Evolutionary conservation across 371 early-diverging fungal genomes (phyloP).

Genomic region (Rhizopus microsporus): DNA sequence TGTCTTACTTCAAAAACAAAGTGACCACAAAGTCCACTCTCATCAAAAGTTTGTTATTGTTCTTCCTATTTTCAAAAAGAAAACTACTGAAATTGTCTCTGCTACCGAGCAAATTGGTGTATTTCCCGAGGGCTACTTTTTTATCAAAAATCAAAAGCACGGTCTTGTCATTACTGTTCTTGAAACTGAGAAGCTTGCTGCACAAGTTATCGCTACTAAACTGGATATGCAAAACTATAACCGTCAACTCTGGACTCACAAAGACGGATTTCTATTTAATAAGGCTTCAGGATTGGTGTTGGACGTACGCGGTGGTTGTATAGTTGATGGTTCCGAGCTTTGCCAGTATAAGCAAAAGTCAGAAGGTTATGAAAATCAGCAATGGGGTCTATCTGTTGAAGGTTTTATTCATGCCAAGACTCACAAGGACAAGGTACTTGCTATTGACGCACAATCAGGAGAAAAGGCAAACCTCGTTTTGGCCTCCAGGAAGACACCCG

Average conservation of each 20-base stretch:
- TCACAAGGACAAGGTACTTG: constrained; percentile 28
- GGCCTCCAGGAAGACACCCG: constrained; percentile 28
- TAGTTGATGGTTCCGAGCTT: constrained; percentile 31
- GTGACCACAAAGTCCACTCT: constrained; percentile 19
- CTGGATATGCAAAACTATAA: constrained; percentile 45
- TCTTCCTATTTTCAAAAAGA: constrained; percentile 41
- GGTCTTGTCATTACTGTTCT: constrained; percentile 49
- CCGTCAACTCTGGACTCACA: constrained; percentile 59
- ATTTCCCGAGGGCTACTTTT: constrained; percentile 64
- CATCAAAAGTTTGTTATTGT: constrained; percentile 38
- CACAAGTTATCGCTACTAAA: constrained; percentile 43
- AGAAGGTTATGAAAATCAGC: constrained; percentile 37
- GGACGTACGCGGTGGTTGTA: constrained; percentile 59
- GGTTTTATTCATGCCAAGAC: constrained; percentile 39
- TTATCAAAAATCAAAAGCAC: constrained; percentile 57
- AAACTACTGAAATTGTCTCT: constrained; percentile 17
- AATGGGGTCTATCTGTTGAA: constrained; percentile 46
- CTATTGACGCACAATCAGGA: constrained; percentile 11
- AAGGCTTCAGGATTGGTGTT: constrained; percentile 58
- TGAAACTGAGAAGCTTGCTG: constrained; percentile 27
- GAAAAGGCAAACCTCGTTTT: constrained; percentile 17
- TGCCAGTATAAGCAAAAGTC: constrained; percentile 49
- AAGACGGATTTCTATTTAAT: constrained; percentile 57
- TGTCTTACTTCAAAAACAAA: constrained; percentile 38
- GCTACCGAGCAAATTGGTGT: constrained; percentile 30